A percentile compares a stretch with the other conserved stretches of the same genome.
Evolutionary conservation across 2,329 filamentous ascomycete genomes (phyloP).

Genomic region (Aspergillus sp.): DNA sequence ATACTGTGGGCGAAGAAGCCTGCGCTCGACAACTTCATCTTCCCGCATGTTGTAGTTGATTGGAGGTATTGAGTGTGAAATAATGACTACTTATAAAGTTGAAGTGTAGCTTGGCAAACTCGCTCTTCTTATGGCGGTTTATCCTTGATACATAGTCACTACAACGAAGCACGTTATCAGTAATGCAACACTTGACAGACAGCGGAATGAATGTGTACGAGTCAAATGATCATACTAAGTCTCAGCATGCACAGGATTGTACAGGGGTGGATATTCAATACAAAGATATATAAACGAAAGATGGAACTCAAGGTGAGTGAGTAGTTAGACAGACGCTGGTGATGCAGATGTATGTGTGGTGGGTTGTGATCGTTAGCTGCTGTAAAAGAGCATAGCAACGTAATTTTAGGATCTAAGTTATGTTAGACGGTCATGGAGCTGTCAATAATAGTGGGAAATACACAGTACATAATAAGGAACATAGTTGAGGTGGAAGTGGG

Average conservation of each 20-base stretch:
- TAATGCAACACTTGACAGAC: background rate
- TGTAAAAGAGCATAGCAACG: background rate
- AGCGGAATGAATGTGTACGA: background rate
- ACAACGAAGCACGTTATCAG: background rate
- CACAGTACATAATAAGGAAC: background rate
- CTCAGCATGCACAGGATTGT: background rate
- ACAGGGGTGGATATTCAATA: background rate
- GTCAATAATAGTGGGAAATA: background rate
- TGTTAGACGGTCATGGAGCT: background rate
- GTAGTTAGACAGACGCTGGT: background rate
- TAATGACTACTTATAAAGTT: background rate
- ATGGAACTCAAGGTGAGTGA: background rate
- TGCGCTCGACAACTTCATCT: constrained; percentile 21
- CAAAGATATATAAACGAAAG: background rate
- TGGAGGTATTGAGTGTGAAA: constrained; percentile 30
- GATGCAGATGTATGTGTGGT: background rate
- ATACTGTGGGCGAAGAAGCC: constrained; percentile 57
- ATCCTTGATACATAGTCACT: background rate
- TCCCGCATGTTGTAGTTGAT: constrained; percentile 38
- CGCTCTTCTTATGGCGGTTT: background rate
- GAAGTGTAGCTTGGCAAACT: background rate
- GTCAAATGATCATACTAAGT: background rate
- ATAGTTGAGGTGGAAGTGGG: background rate
- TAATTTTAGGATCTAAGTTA: background rate
- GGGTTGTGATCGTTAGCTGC: background rate